Conservation (phyloP, 768 basidiomycete genomes). For the Brasilioporus rufonigricans region DNA sequence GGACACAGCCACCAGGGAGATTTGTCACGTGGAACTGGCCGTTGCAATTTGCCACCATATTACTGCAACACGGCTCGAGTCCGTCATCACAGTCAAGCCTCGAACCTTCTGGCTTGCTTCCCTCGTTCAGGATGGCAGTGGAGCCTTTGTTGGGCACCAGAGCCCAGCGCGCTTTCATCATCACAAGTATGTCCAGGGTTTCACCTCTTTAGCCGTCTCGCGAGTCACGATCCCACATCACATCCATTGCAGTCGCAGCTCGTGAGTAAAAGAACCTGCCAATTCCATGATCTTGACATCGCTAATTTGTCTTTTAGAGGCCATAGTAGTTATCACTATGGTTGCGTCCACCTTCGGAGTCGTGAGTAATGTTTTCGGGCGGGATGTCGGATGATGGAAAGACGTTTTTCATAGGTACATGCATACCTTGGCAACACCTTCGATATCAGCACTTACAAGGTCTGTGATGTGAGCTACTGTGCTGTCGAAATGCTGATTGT, state of each 20-base stretch:
- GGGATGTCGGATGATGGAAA: slow-evolving; percentile 3
- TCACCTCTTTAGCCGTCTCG: slow-evolving; percentile 3
- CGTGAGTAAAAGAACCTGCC: slow-evolving; percentile 47
- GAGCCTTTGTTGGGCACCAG: slow-evolving; percentile 71
- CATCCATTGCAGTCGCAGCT: slow-evolving; percentile 43
- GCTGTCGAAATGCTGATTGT: slow-evolving; percentile 11
- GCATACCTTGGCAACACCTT: slow-evolving; percentile 25
- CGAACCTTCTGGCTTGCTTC: slow-evolving; percentile 12
- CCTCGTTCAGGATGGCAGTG: slow-evolving; percentile 52
- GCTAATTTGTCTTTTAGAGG: slow-evolving; percentile 47
- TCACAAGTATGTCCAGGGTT: slow-evolving; percentile 51
- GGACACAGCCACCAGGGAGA: slow-evolving; percentile 19
- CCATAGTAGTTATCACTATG: slow-evolving; percentile 70
- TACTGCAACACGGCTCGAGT: slow-evolving; percentile 1
- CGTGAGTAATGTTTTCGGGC: slow-evolving; percentile 37
- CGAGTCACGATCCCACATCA: slow-evolving; percentile 5
- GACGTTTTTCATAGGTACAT: slow-evolving; percentile 44
- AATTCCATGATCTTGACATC: neutral
- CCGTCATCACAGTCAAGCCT: slow-evolving; percentile 13
- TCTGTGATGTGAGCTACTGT: slow-evolving; percentile 13
- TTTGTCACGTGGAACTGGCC: neutral
- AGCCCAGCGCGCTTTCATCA: slow-evolving; percentile 70
- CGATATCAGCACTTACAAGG: slow-evolving; percentile 49
- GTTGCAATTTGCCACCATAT: neutral
- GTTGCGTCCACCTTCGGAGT: slow-evolving; percentile 67